Evolutionary conservation across 2,329 filamentous ascomycete genomes (phyloP), one percentile per base, ranked within the genome.

Genomic region (Pseudogymnoascus verrucosus): DNA sequence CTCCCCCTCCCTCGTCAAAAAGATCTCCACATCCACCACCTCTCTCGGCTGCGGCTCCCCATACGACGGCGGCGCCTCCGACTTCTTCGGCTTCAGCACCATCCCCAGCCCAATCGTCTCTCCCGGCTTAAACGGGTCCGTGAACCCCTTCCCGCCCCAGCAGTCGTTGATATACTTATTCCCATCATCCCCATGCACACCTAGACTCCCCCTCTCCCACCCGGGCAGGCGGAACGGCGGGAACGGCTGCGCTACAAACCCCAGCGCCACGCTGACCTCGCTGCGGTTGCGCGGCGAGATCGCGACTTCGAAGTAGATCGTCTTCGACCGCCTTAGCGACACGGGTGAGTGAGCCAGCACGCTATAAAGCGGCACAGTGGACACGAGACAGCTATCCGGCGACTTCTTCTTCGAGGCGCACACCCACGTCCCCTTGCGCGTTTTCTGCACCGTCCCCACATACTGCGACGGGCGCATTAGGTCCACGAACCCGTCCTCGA

Each of bases 181-280:
- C 0, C 90, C 90, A 73, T 93, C 90, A 73, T 93, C 90, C 57
- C 88, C 86, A 72, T 93, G 90, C n/a, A 93, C 84, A 1, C 81
- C 90, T 12, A 93, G 71, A 67, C 85, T 88, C 16, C 84, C 90
- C 36, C 90, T 82, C 72, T 95, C 88, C 90, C 90, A 93, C 1
- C 90, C 90, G 0, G 90, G 90, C 65, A 93, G 81, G 6, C 90
- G 83, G 78, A 91, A 93, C 0, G 82, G 80, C 5, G 90, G 90
- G 71, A 92, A 93, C 6, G 90, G 90, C 59, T 88, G 83, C 1
- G 89, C 89, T 0, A 83, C 77, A 73, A 86, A 91, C 8, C 90
- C 90, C 8, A 93, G 72, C 0, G 86, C 88, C 1, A 93, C 77
- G 40, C 75, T 77, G 61, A 81, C 75, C 64, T 82, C 80, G 19